Conservation (phyloP, 805 yeast species). For the Barnettozyma californica region DNA sequence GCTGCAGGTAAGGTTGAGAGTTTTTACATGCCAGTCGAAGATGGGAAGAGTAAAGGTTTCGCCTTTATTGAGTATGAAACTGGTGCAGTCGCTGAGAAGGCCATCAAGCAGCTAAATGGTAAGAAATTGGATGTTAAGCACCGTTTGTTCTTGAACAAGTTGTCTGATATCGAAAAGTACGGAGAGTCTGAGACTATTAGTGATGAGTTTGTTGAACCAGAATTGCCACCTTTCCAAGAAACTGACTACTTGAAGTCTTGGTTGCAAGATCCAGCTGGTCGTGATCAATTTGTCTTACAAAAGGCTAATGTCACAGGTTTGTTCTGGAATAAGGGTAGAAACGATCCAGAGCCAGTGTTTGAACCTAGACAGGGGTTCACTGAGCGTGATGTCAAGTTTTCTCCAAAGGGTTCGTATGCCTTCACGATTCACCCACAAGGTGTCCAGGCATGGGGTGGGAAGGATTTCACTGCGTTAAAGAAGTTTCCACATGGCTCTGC, state of each 20-base stretch:
- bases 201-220: slow-evolving; percentile 66
- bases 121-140: slow-evolving; percentile 93
- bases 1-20: slow-evolving; percentile 75
- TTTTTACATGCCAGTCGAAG: slow-evolving; percentile 74
- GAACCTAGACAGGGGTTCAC: slow-evolving; percentile 86
- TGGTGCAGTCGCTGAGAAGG: slow-evolving; percentile 63
- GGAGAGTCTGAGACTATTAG: slow-evolving; percentile 59
- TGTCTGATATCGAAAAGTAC: slow-evolving; percentile 76
- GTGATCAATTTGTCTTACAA: slow-evolving; percentile 87
- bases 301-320: slow-evolving; percentile 76
- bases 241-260: slow-evolving; percentile 83
- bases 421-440: slow-evolving; percentile 91
- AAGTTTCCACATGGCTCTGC: slow-evolving; percentile 88
- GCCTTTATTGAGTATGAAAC: slow-evolving; percentile 78
- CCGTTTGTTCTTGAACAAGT: slow-evolving; percentile 75
- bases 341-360: slow-evolving; percentile 68
- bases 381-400: slow-evolving; percentile 79
- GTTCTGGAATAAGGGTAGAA: slow-evolving; percentile 74
- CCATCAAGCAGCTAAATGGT: slow-evolving; percentile 75
- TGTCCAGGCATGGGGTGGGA: slow-evolving; percentile 95
- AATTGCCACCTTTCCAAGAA: slow-evolving; percentile 62
- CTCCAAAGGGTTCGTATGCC: slow-evolving; percentile 88
- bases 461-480: slow-evolving; percentile 61
- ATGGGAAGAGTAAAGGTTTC: slow-evolving; percentile 80
- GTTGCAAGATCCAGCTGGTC: slow-evolving; percentile 82